Evolutionary conservation across 2,329 filamentous ascomycete genomes (phyloP), one percentile per base, ranked within the genome.

Genomic region (Neonectria hederae): DNA sequence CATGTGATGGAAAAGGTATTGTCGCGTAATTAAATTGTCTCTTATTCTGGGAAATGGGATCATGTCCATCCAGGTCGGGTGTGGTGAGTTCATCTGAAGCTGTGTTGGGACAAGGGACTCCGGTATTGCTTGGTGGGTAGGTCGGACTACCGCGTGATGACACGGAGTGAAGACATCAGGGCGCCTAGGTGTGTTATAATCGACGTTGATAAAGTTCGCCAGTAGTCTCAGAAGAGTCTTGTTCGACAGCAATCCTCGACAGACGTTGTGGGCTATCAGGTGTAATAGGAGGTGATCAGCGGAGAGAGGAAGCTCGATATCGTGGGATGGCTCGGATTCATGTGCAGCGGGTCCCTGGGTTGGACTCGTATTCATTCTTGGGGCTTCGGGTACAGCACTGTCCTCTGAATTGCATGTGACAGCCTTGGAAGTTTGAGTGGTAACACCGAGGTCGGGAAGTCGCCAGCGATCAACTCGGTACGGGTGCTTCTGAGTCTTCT

Each of bases 61-160:
- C 3, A 57, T 28, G 14, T 67, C 63, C 7, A 70, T 67, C 66
- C 66, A 70, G 9, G 19, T 42, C 2, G 63, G 56, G 21, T 70
- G 69, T 3, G 66, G 61, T 0, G 28, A 59, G 28, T 54, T 67
- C 68, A 70, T 70, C 24, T 70, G 68, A 22, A 67, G 57, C n/a
- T 63, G 48, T 11, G 68, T 70, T 45, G 68, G 68, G 9, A 48
- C 14, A 1, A 70, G 68, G 7, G 26, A 30, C 3, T 42, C 5
- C 11, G 63, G 68, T 7, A 70, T 22, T 11, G 32, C 17, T 28
- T 24, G 42, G 17, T 55, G 13, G 3, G 49, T 19, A 1, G 46
- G 38, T 10, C 59, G 66, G 2, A 70, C 11, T 3, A 69, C 48
- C 0, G 30, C 35, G 2, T 54, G 42, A 7, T 24, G 7, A 14